Base-by-base conservation (phyloP, 129 eudicot genomes). In the Saposhnikovia divaricata region DNA sequence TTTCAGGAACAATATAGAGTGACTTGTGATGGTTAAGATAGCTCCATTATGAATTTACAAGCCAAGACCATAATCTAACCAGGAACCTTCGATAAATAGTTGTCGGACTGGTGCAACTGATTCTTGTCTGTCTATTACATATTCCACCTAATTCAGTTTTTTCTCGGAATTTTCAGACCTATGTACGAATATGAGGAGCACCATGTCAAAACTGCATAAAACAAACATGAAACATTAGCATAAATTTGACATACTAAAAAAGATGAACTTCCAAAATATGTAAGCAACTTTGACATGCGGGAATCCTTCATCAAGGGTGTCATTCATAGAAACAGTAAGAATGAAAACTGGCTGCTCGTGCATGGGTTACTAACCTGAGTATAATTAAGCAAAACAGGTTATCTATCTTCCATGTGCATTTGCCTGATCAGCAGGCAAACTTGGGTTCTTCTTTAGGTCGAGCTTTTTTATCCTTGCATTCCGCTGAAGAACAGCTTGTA, bases 391-490 rank as follows among this genome's bases (percentile, higher is more conserved):
- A 66, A 66, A 27, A 27, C 45, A 77, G 61, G 27, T 2, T 39
- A 9, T 28, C 71, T 77, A 87, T 46, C 74, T 81, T 80, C 76
- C 59, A 78, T 27, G 65, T 18, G 89, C 80, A 77, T 84, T 87
- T 72, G 91, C 92, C 80, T 79, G 86, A 77, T 76, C 83, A 75
- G 81, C 86, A 61, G 91, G 88, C 77, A 85, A 84, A 74, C 82
- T 82, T 57, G 96, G 86, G 84, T 83, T 89, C 83, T 80, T 83
- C 59, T 86, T 34, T 34, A 34, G 77, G 27, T 92, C 98, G 61
- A 94, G 82, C 83, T 83, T 93, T 86, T 89, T 88, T 48, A 85
- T 91, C 87, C 96, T 88, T 44, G 87, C 93, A 23, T 84, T 83
- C 71, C 96, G 89, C 48, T 88, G 89, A 59, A 87, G 63, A 50